phyloP scores from a whole-genome alignment of 805 yeast genomes.

The Pichia sporocuriosa region DNA sequence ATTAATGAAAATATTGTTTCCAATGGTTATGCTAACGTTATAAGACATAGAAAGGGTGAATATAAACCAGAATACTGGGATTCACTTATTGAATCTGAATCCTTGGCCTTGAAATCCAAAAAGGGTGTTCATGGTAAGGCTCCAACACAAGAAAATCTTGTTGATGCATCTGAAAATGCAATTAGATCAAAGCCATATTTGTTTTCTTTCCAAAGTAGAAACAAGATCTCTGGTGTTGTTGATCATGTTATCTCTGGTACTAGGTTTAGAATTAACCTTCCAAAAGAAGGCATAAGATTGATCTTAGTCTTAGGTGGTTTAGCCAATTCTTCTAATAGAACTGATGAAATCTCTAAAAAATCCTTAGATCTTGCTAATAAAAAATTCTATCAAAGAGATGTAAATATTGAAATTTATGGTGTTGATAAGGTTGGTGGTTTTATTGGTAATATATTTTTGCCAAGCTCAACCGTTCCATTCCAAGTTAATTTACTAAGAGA shows the following conservation, averaged over 20 bases:
- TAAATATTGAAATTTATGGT: constrained; percentile 59
- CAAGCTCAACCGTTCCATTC: constrained; percentile 45
- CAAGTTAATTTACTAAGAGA: constrained; percentile 50
- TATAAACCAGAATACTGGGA: constrained; percentile 78
- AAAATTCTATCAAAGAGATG: constrained; percentile 63
- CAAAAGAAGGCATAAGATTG: constrained; percentile 64
- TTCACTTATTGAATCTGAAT: constrained; percentile 61
- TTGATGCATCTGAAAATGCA: constrained; percentile 73
- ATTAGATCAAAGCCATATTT: constrained; percentile 69
- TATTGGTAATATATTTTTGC: constrained; percentile 59
- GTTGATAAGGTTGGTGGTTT: constrained; percentile 78
- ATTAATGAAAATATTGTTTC: constrained; percentile 54
- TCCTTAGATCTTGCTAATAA: constrained; percentile 50
- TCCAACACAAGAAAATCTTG: constrained; percentile 52
- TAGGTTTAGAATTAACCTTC: constrained; percentile 58
- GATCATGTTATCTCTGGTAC: constrained; percentile 67
- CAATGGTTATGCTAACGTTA: constrained; percentile 70
- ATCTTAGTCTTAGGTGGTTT: constrained; percentile 75
- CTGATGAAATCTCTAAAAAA: constrained; percentile 34
- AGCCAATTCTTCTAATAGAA: constrained; percentile 34
- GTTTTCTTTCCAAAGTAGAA: constrained; percentile 60
- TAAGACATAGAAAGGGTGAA: constrained; percentile 66
- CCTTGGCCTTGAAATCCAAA: constrained; percentile 46
- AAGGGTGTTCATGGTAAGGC: constrained; percentile 59
- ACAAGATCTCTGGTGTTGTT: constrained; percentile 58